These are phyloP conservation scores for Colletotrichum sp. DNA, from an alignment of 2,329 filamentous ascomycete genomes.

Conservation along the genomic window DNA sequence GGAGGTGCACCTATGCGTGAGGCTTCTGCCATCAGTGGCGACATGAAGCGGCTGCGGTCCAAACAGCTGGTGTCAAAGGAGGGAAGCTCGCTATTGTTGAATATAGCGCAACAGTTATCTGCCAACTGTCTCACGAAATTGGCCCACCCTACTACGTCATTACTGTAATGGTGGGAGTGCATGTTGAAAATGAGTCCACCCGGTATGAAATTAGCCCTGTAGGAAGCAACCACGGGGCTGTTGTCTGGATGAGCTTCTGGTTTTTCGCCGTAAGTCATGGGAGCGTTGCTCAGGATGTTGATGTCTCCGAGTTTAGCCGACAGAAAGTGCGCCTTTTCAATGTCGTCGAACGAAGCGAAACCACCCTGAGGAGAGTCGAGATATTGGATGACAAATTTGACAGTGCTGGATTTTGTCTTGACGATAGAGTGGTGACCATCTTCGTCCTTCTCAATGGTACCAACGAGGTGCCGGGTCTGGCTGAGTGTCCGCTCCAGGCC, in stretches of 20 bases:
- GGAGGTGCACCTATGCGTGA: conserved; percentile 34
- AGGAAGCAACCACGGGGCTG: conserved; percentile 39
- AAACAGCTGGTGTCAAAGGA: conserved; percentile 38
- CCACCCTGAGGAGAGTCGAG: conserved; percentile 31
- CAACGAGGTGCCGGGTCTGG: conserved; percentile 40
- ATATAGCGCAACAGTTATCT: conserved; percentile 43
- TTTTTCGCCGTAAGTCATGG: conserved; percentile 44
- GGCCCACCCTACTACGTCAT: conserved; percentile 47
- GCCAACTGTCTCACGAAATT: conserved; percentile 42
- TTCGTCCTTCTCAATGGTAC: conserved; percentile 42
- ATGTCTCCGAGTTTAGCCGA: conserved; percentile 36
- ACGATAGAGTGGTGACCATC: conserved; percentile 38
- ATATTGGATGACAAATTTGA: conserved; percentile 38
- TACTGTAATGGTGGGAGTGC: conserved; percentile 47
- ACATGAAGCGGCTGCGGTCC: conserved; percentile 37
- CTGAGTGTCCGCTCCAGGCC: conserved; percentile 40
- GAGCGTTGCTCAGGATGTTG: conserved; percentile 35
- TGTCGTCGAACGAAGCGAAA: conserved; percentile 36
- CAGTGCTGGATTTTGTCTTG: conserved; percentile 37
- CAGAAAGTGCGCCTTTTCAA: conserved; percentile 39
- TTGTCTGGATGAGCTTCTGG: conserved; percentile 39
- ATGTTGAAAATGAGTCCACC: conserved; percentile 46
- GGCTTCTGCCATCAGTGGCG: conserved; percentile 27
- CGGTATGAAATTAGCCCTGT: conserved; percentile 45
- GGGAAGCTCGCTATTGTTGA: conserved; percentile 32